Percentiles rank a stretch among this genome's conserved stretches.
Conservation (phyloP, 2,329 filamentous ascomycete species). For the Cytospora leucostoma region DNA sequence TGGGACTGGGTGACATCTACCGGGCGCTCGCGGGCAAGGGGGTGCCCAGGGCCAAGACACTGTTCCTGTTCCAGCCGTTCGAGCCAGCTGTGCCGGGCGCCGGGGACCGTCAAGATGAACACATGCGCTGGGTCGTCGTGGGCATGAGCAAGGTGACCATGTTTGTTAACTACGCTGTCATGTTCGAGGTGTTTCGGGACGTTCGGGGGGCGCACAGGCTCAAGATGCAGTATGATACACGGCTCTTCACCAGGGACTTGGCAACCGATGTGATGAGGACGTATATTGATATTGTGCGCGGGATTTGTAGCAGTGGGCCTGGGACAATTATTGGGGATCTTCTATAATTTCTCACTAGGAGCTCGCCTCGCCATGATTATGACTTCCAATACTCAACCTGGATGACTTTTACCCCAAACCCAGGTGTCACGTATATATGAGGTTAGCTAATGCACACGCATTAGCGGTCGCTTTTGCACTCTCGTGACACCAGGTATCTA, state of each 20-base stretch:
- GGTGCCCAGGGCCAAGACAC: background rate
- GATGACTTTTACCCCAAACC: no score
- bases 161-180: constrained; percentile 28
- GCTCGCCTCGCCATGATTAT: no score
- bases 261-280: constrained; percentile 9
- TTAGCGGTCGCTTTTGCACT: no score
- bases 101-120: background rate
- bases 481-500: no score
- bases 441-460: no score
- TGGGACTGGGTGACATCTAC: constrained; percentile 23
- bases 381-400: no score
- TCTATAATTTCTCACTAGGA: no score
- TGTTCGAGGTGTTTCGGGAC: constrained; percentile 29
- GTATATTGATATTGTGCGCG: constrained; percentile 19
- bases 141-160: constrained; percentile 29
- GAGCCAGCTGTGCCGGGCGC: constrained; percentile 14
- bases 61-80: constrained; percentile 24
- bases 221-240: constrained; percentile 28
- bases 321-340: background rate
- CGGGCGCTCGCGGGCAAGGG: background rate
- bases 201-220: constrained; percentile 21
- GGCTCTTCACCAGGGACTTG: constrained; percentile 17
- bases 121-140: constrained; percentile 31
- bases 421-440: no score
- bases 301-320: background rate